Evolutionary conservation across 768 basidiomycete species (phyloP).

Genomic region (Russula sp.): DNA sequence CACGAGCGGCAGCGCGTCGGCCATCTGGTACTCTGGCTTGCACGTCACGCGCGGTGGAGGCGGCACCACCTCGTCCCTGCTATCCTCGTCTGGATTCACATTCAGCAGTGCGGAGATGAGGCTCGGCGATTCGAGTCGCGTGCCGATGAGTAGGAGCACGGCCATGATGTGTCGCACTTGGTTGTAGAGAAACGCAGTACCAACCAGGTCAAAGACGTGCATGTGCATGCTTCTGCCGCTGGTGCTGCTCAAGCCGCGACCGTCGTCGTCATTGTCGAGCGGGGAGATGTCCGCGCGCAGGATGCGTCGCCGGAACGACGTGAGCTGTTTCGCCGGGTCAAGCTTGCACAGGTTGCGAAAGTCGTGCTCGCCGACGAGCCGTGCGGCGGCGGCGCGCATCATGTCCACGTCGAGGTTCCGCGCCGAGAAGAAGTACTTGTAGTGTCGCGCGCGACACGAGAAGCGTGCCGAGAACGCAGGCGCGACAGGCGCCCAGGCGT

Average conservation of each 20-base stretch:
- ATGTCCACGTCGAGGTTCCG: constrained; percentile 55
- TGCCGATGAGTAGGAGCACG: constrained; percentile 79
- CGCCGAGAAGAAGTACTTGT: constrained; percentile 93
- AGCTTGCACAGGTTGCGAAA: constrained; percentile 95
- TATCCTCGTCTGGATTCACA: constrained; percentile 40
- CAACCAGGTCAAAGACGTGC: constrained; percentile 78
- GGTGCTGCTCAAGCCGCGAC: constrained; percentile 11
- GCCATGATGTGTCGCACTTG: constrained; percentile 96
- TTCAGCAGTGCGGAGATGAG: constrained; percentile 72
- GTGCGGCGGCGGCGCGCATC: constrained; percentile 69
- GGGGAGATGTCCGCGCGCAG: constrained; percentile 55
- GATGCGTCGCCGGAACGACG: constrained; percentile 65
- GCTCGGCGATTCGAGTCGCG: constrained; percentile 65
- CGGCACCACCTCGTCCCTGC: constrained; percentile 33
- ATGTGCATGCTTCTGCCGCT: constrained; percentile 31
- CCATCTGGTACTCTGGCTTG: constrained; percentile 93
- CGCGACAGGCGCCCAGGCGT: constrained; percentile 90
- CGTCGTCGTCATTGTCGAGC: constrained; percentile 23
- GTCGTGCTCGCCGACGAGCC: constrained; percentile 84
- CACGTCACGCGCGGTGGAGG: constrained; percentile 49
- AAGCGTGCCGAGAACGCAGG: constrained; percentile 80
- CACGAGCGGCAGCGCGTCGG: constrained; percentile 82
- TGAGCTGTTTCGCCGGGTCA: constrained; percentile 87
- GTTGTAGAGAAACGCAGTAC: constrained; percentile 88
- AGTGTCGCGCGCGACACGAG: constrained; percentile 81